Conservation (phyloP, 1,284 basidiomycete genomes). For the Ustilago hordei region DNA sequence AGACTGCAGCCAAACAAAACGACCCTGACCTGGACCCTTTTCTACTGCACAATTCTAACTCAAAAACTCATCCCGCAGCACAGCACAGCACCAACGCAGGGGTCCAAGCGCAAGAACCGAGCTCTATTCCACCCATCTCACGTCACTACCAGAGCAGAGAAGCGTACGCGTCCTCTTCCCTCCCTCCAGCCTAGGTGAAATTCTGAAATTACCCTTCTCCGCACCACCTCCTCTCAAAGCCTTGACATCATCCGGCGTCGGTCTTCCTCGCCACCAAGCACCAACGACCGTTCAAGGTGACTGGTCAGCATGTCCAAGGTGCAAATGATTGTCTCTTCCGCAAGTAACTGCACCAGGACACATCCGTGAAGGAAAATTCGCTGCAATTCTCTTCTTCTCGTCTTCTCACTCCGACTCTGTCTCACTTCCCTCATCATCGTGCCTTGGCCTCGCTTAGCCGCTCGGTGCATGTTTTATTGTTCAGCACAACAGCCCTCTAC, state of each 20-base stretch:
- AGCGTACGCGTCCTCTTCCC: background rate
- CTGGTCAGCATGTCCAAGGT: background rate
- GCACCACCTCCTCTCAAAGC: background rate
- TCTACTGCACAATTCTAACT: background rate
- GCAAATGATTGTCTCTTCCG: too few species aligned
- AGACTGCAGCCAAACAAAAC: background rate
- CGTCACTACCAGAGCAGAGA: background rate
- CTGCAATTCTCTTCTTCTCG: too few species aligned
- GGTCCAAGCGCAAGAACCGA: background rate
- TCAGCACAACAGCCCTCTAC: too few species aligned
- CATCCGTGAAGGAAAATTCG: too few species aligned
- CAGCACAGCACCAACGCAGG: background rate
- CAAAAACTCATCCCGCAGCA: background rate
- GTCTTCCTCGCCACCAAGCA: background rate
- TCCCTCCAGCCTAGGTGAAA: background rate
- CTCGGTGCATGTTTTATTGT: too few species aligned
- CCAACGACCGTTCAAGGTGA: background rate
- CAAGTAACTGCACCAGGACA: too few species aligned
- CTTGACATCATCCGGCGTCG: slow-evolving; percentile 26
- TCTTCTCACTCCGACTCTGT: too few species aligned
- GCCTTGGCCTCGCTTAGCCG: too few species aligned
- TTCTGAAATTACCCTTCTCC: background rate
- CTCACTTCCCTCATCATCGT: too few species aligned
- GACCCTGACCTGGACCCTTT: slow-evolving; percentile 10
- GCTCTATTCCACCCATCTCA: slow-evolving; percentile 7